Evolutionary conservation across 306 rosid genomes (phyloP).

Genomic region (Dryas octopetala): DNA sequence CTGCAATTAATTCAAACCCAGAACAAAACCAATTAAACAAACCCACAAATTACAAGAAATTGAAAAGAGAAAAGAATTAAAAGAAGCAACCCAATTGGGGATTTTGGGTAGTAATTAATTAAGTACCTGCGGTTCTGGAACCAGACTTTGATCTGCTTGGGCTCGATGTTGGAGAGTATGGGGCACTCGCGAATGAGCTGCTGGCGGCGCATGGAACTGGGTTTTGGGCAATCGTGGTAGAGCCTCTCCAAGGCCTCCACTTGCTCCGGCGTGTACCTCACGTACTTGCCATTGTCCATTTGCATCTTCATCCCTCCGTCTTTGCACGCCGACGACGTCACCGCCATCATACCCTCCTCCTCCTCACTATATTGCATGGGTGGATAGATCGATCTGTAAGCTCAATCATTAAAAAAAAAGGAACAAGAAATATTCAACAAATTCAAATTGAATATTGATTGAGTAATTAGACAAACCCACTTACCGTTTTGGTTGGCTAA

Average conservation of each 20-base stretch:
- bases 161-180: constrained; percentile 91
- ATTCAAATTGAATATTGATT: too few relatives aligned
- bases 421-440: background rate
- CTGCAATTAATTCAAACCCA: constrained; percentile 31
- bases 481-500: constrained; percentile 2
- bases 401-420: background rate
- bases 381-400: background rate
- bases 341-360: constrained; percentile 66
- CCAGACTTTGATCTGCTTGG: constrained; percentile 99
- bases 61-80: background rate
- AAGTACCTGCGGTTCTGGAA: constrained; percentile 87
- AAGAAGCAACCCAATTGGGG: background rate
- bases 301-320: constrained; percentile 56
- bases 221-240: constrained; percentile 96
- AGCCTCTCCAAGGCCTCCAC: constrained; percentile 94
- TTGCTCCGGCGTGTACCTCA: constrained; percentile 93
- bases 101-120: background rate
- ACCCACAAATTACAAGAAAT: background rate
- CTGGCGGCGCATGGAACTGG: constrained; percentile 93
- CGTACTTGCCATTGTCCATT: constrained; percentile 98
- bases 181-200: constrained; percentile 96
- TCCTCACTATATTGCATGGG: background rate
- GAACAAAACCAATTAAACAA: background rate
- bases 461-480: background rate
- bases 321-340: constrained; percentile 57